Base-by-base conservation (phyloP, 2,329 filamentous ascomycete species). In the Cyanodermella asteris region DNA sequence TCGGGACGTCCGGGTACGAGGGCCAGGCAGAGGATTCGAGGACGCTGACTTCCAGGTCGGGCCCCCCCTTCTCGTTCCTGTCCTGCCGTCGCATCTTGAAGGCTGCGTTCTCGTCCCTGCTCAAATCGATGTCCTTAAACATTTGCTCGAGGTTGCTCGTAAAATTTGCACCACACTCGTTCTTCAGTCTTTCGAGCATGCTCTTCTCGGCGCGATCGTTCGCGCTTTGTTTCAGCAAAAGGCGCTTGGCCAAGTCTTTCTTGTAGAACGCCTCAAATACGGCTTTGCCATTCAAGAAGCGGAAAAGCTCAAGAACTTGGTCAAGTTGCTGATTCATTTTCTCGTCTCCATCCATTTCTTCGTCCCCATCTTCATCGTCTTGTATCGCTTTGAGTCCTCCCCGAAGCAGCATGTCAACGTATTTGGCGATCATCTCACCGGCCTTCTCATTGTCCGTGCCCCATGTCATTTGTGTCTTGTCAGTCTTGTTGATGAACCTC, bases 191-290 rank as follows among this genome's bases (percentile, higher is more conserved):
- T 14, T 76, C 62, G 23, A 97, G 62, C 87, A 97, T 97, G 49
- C 75, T 91, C 34, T 82, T 68, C 51, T 97, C 90, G 0, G 87
- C 84, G 47, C 97, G 87, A 28, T 84, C 76, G 42, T 80, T 93
- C 13, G 84, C 82, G 43, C 81, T 93, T 34, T 82, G 68, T 19
- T 73, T 74, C 78, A 94, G 82, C 28, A 99, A 60, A 20, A 99
- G 53, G 23, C 87, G 66, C 10, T 82, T 66, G 1, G 90, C 84
- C 25, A 99, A 61, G 42, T 94, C 87, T 41, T 87, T 91, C 56
- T 97, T 97, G 62, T 99, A 99, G 45, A 97, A 97, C 1, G 87
- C 84, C 45, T 97, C 87, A 34, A 99, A 97, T 0, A 93, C 77
- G 28, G 90, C 84, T 46, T 97, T 97, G 35, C 87, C 87, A 42